Percentiles rank a stretch among this genome's conserved stretches.
These are phyloP conservation scores for Diplodia corticola DNA, from an alignment of 2,329 filamentous ascomycete genomes.

Conservation along the genomic window DNA sequence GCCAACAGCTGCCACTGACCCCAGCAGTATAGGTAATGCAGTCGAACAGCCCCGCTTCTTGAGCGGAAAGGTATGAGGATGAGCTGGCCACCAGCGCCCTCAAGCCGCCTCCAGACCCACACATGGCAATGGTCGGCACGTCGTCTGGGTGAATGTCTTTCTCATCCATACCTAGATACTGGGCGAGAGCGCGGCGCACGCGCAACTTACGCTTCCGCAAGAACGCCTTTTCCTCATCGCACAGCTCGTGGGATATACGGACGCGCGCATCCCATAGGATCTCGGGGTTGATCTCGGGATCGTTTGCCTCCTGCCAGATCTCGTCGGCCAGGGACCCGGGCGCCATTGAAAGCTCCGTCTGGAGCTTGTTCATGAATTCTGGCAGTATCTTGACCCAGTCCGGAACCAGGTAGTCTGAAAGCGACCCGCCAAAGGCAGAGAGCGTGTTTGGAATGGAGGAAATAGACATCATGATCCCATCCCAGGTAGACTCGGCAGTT, in stretches of 20 bases:
- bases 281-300: conserved; percentile 81
- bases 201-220: conserved; percentile 66
- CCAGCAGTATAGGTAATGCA: conserved; percentile 94
- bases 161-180: conserved; percentile 76
- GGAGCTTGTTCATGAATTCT: conserved; percentile 76
- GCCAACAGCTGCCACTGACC: conserved; percentile 94
- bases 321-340: conserved; percentile 87
- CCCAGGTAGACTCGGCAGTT: conserved; percentile 32
- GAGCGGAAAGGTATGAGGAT: conserved; percentile 79
- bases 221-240: conserved; percentile 78
- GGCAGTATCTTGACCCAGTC: conserved; percentile 80
- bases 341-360: conserved; percentile 82
- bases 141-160: conserved; percentile 87
- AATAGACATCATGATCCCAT: conserved; percentile 36
- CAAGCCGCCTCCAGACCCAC: conserved; percentile 88
- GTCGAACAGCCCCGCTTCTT: conserved; percentile 87
- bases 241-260: conserved; percentile 77
- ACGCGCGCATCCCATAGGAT: conserved; percentile 80
- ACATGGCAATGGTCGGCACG: conserved; percentile 89
- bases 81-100: conserved; percentile 87
- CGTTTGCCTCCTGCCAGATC: conserved; percentile 89
- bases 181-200: conserved; percentile 72
- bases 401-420: conserved; percentile 74
- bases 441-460: conserved; percentile 33
- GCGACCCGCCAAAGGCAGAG: conserved; percentile 48